A percentile compares a stretch with the other conserved stretches of the same genome.
phyloP scores from a whole-genome alignment of 768 basidiomycete species.

The Favolaschia claudopus region DNA sequence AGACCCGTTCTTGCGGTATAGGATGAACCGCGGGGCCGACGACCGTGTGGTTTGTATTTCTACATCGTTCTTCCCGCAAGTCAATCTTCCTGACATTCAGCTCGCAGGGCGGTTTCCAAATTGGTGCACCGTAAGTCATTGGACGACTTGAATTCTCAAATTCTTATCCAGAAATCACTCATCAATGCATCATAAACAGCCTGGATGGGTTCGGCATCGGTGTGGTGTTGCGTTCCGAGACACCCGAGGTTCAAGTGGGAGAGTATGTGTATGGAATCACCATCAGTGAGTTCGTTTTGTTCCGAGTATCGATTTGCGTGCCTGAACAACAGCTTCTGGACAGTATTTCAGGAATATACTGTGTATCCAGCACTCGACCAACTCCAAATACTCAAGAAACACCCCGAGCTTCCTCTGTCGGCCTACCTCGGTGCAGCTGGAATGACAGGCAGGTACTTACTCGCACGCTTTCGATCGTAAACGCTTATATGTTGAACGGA shows the following conservation, averaged over 20 bases:
- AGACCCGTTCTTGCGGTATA: constrained; percentile 48
- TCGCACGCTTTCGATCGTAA: not conserved
- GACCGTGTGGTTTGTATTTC: constrained; percentile 34
- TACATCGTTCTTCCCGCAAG: not conserved
- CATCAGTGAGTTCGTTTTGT: constrained; percentile 31
- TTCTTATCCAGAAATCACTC: too few relatives aligned
- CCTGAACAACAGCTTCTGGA: not conserved
- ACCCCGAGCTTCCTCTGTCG: not conserved
- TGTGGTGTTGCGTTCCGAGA: constrained; percentile 53
- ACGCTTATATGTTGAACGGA: not conserved
- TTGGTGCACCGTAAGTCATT: constrained; percentile 45
- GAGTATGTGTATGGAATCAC: constrained; percentile 48
- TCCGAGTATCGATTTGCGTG: not conserved
- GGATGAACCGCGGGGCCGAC: constrained; percentile 42
- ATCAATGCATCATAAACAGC: too few relatives aligned
- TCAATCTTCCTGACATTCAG: constrained; percentile 16
- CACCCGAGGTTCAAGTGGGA: constrained; percentile 40
- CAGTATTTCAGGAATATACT: constrained; percentile 4
- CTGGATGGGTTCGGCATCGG: constrained; percentile 47
- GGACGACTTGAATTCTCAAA: too few relatives aligned
- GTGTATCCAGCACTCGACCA: not conserved
- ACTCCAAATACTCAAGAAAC: not conserved
- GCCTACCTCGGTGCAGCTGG: constrained; percentile 58
- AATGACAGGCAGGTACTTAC: constrained; percentile 53
- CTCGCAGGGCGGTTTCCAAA: constrained; percentile 35